Evolutionary conservation across 1,139 yeast species (phyloP).

Genomic region (Wickerhamomyces sp.): DNA sequence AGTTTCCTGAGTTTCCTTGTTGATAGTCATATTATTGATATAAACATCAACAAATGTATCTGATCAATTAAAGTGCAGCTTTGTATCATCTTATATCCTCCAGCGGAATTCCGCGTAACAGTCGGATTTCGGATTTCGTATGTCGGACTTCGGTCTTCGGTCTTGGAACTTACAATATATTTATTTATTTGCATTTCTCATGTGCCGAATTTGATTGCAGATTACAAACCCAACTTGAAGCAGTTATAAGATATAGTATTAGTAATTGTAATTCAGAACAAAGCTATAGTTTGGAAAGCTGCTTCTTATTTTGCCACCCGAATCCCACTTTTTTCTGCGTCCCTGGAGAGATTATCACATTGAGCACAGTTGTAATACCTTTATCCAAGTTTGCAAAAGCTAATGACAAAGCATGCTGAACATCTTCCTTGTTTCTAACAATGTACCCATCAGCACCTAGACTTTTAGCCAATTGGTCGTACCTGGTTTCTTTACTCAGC

Average conservation of each 20-base stretch:
- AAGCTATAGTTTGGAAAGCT: constrained; percentile 18
- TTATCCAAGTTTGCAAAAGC: constrained; percentile 33
- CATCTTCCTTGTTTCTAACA: constrained; percentile 37
- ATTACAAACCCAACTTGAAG: too few relatives aligned
- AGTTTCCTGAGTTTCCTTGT: neutral
- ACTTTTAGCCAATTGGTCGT: constrained; percentile 48
- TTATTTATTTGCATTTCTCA: too few relatives aligned
- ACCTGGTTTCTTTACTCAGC: constrained; percentile 46
- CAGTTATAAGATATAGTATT: too few relatives aligned
- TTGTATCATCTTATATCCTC: too few relatives aligned
- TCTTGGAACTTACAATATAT: too few relatives aligned
- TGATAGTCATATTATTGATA: neutral
- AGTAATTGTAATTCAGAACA: neutral
- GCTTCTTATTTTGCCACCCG: constrained; percentile 59
- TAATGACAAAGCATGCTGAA: constrained; percentile 32
- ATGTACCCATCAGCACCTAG: constrained; percentile 51
- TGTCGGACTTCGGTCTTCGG: too few relatives aligned
- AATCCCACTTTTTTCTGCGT: constrained; percentile 48
- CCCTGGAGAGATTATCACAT: constrained; percentile 55
- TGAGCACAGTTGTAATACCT: constrained; percentile 42
- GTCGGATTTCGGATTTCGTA: too few relatives aligned
- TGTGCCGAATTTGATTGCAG: too few relatives aligned
- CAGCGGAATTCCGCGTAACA: too few relatives aligned
- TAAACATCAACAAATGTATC: too few relatives aligned
- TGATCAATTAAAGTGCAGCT: too few relatives aligned